These are phyloP conservation scores for Termitomyces sp. DNA, from an alignment of 768 basidiomycete genomes.

Conservation along the genomic window DNA sequence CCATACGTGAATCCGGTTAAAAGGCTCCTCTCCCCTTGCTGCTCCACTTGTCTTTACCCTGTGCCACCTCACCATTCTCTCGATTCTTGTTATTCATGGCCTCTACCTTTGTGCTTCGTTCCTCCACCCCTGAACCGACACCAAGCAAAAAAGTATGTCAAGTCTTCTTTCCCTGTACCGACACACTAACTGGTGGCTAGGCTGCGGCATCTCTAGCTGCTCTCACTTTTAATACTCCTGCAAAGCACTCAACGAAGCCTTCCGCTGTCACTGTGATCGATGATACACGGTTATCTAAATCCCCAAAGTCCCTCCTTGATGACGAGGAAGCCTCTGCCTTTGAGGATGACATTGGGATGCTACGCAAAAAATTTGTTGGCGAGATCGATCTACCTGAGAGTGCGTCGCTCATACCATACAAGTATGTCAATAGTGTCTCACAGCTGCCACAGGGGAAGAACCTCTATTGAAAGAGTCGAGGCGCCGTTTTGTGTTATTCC, in stretches of 20 bases:
- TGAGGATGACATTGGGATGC: slow-evolving; percentile 6
- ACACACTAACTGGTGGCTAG: slow-evolving; percentile 17
- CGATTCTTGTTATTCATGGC: slow-evolving; percentile 20
- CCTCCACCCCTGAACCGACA: slow-evolving; percentile 29
- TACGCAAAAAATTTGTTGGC: slow-evolving; percentile 57
- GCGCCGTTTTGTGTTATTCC: slow-evolving; percentile 87
- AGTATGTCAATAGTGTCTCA: not conserved
- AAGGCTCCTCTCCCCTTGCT: slow-evolving; percentile 4
- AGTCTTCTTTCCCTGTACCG: not conserved
- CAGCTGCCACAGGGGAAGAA: slow-evolving; percentile 49
- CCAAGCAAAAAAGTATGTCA: slow-evolving; percentile 47
- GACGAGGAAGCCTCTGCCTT: slow-evolving; percentile 2
- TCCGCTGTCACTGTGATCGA: slow-evolving; percentile 6
- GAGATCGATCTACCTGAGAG: slow-evolving; percentile 63
- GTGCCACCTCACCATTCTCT: too few relatives aligned
- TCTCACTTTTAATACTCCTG: slow-evolving; percentile 28
- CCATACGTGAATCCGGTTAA: slow-evolving; percentile 24
- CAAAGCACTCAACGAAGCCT: slow-evolving; percentile 2
- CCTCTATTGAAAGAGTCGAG: slow-evolving; percentile 74
- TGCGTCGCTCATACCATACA: slow-evolving; percentile 15
- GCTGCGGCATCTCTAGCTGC: slow-evolving; percentile 40
- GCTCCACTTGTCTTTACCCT: not conserved
- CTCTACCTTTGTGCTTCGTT: slow-evolving; percentile 19
- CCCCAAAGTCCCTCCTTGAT: slow-evolving; percentile 11
- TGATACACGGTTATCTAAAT: slow-evolving; percentile 14